These are phyloP conservation scores for Penicillium mononematosum DNA, from an alignment of 495 filamentous ascomycete genomes.

Conservation along the genomic window DNA sequence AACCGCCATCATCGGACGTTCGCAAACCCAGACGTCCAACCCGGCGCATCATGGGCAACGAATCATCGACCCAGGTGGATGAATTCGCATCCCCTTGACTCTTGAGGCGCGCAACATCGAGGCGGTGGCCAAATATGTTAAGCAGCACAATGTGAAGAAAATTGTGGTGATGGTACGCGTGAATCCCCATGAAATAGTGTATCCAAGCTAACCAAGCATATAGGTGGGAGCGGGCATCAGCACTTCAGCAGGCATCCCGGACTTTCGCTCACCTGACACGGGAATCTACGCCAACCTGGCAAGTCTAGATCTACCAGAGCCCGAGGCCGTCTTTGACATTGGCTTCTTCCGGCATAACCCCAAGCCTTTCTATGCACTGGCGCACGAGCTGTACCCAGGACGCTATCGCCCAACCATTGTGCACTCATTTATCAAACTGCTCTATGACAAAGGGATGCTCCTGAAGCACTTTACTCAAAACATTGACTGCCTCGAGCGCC, in stretches of 20 bases:
- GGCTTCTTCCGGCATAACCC: constrained; percentile 81
- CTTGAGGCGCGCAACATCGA: constrained; percentile 66
- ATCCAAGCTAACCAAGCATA: constrained; percentile 2
- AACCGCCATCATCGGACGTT: constrained; percentile 34
- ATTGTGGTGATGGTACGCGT: constrained; percentile 73
- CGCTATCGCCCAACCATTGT: constrained; percentile 81
- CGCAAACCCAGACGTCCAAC: constrained; percentile 31
- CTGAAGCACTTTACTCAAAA: constrained; percentile 94
- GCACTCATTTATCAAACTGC: constrained; percentile 72
- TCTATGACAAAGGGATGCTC: constrained; percentile 73
- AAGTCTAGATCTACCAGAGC: constrained; percentile 76
- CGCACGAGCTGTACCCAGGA: constrained; percentile 90
- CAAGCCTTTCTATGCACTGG: constrained; percentile 85
- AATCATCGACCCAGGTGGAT: constrained; percentile 60
- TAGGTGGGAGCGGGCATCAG: constrained; percentile 58
- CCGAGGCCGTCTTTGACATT: constrained; percentile 79
- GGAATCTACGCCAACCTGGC: constrained; percentile 89
- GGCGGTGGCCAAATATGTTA: constrained; percentile 73
- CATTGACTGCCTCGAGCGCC: constrained; percentile 90
- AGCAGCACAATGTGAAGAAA: constrained; percentile 58
- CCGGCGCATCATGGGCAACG: constrained; percentile 64
- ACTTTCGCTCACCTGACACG: constrained; percentile 81
- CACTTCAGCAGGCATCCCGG: constrained; percentile 84
- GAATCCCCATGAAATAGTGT: not conserved
- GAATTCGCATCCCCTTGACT: constrained; percentile 61